Conservation (phyloP, 2,329 filamentous ascomycete species). For the Hymenoscyphus fructigenus region DNA sequence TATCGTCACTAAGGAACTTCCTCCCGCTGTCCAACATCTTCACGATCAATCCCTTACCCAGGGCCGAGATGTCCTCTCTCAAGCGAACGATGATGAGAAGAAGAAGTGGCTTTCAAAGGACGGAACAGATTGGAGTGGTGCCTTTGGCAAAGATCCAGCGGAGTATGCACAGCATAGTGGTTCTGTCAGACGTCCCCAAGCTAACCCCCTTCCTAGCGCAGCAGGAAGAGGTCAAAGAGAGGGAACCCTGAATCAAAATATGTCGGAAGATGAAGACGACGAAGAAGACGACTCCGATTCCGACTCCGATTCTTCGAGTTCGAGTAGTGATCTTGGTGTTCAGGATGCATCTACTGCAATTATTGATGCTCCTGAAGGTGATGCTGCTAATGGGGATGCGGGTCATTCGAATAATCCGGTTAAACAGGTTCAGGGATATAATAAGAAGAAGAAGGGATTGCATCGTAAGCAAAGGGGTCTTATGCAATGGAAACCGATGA, state of each 20-base stretch:
- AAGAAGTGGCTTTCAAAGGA: slow-evolving; percentile 75
- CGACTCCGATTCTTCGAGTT: slow-evolving; percentile 28
- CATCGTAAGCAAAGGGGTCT: slow-evolving; percentile 83
- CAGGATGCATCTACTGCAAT: slow-evolving; percentile 47
- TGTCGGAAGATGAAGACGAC: slow-evolving; percentile 23
- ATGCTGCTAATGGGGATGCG: slow-evolving; percentile 3
- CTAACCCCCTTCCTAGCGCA: slow-evolving; percentile 15
- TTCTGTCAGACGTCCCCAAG: slow-evolving; percentile 9
- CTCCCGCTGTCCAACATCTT: slow-evolving; percentile 68
- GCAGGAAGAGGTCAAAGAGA: slow-evolving; percentile 15
- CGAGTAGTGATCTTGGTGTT: slow-evolving; percentile 54
- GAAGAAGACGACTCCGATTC: slow-evolving; percentile 28
- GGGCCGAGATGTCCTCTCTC: slow-evolving; percentile 76
- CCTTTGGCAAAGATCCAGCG: slow-evolving; percentile 75
- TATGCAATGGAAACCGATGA: slow-evolving; percentile 93
- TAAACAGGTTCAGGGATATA: slow-evolving; percentile 61
- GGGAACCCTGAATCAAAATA: slow-evolving; percentile 35
- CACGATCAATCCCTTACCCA: slow-evolving; percentile 80
- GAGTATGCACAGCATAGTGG: slow-evolving; percentile 28
- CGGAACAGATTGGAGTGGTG: slow-evolving; percentile 82
- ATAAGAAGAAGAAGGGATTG: slow-evolving; percentile 68
- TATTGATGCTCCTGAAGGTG: background rate
- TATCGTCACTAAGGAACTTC: slow-evolving; percentile 71
- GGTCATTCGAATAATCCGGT: slow-evolving; percentile 49
- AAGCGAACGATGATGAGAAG: slow-evolving; percentile 70